A percentile compares a stretch with the other conserved stretches of the same genome.
These are phyloP conservation scores for Tricholoma hemisulphureum DNA, from an alignment of 768 basidiomycete species.

Conservation along the genomic window DNA sequence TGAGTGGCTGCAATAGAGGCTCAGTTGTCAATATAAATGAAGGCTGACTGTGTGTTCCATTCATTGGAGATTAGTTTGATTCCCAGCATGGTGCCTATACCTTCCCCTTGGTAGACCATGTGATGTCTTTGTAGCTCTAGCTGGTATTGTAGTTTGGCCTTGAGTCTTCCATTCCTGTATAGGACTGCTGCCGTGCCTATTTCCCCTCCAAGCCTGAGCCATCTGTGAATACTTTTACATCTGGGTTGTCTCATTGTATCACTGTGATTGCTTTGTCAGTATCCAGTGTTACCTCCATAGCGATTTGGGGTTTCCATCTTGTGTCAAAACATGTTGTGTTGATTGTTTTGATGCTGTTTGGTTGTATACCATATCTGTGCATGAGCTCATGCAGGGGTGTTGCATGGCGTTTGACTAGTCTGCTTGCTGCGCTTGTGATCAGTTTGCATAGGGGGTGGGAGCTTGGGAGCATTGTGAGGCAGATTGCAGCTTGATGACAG, in stretches of 20 bases:
- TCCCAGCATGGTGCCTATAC: background rate
- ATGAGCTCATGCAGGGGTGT: too few species aligned
- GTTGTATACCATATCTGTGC: constrained; percentile 2
- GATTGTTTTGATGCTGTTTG: constrained; percentile 6
- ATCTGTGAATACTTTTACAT: too few species aligned
- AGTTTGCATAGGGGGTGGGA: constrained; percentile 19
- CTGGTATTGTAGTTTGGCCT: constrained; percentile 6
- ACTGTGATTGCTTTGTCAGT: too few species aligned
- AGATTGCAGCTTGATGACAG: constrained; percentile 13
- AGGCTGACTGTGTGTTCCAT: too few species aligned
- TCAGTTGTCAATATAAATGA: too few species aligned
- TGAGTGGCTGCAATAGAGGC: too few species aligned
- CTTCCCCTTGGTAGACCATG: constrained; percentile 12
- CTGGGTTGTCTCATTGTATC: too few species aligned
- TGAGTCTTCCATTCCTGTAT: constrained; percentile 9
- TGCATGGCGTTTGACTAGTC: constrained; percentile 5
- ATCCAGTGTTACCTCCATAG: too few species aligned
- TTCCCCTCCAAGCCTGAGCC: background rate
- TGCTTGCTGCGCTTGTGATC: background rate
- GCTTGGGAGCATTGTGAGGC: constrained; percentile 19
- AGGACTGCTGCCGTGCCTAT: background rate
- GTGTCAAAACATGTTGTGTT: constrained; percentile 1
- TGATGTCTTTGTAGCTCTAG: background rate
- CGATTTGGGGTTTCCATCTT: too few species aligned
- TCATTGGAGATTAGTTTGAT: too few species aligned